phyloP scores from a whole-genome alignment of 805 yeast species.

The Nakazawaea ishiwadae region DNA sequence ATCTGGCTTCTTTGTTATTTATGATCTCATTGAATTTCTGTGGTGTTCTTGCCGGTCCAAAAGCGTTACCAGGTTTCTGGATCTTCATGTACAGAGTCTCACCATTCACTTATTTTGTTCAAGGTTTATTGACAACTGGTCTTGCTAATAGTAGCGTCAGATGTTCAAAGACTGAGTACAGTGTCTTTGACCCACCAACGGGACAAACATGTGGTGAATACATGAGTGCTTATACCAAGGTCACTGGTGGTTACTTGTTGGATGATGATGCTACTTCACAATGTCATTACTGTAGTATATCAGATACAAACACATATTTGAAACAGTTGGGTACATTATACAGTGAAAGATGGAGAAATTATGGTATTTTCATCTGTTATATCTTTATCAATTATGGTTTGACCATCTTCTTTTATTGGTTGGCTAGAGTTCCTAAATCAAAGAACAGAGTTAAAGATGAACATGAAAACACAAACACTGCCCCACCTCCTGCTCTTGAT shows the following conservation, averaged over 20 bases:
- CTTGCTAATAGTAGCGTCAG: constrained; percentile 43
- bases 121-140: constrained; percentile 50
- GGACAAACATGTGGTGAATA: constrained; percentile 57
- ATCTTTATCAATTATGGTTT: constrained; percentile 36
- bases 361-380: constrained; percentile 50
- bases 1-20: constrained; percentile 50
- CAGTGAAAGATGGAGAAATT: constrained; percentile 47
- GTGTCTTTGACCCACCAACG: constrained; percentile 51
- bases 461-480: background rate
- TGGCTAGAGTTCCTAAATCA: constrained; percentile 34
- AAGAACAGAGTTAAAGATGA: constrained; percentile 11
- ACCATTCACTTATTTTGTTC: constrained; percentile 65
- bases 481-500: background rate
- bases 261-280: constrained; percentile 37
- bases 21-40: constrained; percentile 66
- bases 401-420: constrained; percentile 32
- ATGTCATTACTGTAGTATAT: constrained; percentile 60
- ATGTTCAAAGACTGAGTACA: constrained; percentile 46
- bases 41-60: constrained; percentile 65
- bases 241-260: constrained; percentile 43
- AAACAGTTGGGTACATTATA: constrained; percentile 36
- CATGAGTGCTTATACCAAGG: constrained; percentile 32
- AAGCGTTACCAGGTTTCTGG: constrained; percentile 67
- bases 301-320: constrained; percentile 57
- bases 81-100: constrained; percentile 70